Conservation (phyloP, 2,329 filamentous ascomycete species). For the Hymenoscyphus repandus region DNA sequence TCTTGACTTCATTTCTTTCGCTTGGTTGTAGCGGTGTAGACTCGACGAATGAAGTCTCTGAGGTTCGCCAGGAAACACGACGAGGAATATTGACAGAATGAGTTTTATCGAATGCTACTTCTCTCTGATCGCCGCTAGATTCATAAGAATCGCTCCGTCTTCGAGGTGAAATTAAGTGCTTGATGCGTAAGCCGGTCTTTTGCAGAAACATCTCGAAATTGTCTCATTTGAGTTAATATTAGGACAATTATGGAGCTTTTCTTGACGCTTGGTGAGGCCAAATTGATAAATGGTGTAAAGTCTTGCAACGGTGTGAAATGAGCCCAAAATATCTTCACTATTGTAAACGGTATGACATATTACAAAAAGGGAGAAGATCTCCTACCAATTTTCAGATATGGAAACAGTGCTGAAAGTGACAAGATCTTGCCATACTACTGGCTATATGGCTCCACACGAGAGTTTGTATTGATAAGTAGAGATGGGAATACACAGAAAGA, state of each 20-base stretch:
- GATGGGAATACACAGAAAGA: conserved; percentile 3
- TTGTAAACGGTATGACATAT: too few species aligned
- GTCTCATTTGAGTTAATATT: conserved; percentile 1
- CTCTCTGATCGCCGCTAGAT: conserved; percentile 2
- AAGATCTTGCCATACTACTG: neutral
- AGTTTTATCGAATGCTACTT: conserved; percentile 4
- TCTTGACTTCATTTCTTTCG: conserved; percentile 12
- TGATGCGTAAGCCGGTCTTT: conserved; percentile 21
- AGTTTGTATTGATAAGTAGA: neutral
- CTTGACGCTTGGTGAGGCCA: neutral
- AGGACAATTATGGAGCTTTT: neutral
- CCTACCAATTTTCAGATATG: too few species aligned
- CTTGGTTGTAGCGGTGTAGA: conserved; percentile 9
- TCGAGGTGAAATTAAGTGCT: conserved; percentile 19
- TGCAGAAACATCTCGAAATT: conserved; percentile 18
- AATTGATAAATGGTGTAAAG: neutral
- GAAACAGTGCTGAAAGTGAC: neutral
- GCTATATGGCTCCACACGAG: neutral
- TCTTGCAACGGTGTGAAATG: too few species aligned
- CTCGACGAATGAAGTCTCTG: conserved; percentile 13
- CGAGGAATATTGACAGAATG: conserved; percentile 7
- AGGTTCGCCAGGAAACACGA: conserved; percentile 17
- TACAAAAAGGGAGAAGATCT: too few species aligned
- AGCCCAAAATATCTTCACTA: too few species aligned
- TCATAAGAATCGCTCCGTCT: conserved; percentile 9